Percentiles rank a stretch among this genome's conserved stretches.
Evolutionary conservation across 1,284 basidiomycete genomes (phyloP).

Genomic region (Cryptococcus depauperatus): DNA sequence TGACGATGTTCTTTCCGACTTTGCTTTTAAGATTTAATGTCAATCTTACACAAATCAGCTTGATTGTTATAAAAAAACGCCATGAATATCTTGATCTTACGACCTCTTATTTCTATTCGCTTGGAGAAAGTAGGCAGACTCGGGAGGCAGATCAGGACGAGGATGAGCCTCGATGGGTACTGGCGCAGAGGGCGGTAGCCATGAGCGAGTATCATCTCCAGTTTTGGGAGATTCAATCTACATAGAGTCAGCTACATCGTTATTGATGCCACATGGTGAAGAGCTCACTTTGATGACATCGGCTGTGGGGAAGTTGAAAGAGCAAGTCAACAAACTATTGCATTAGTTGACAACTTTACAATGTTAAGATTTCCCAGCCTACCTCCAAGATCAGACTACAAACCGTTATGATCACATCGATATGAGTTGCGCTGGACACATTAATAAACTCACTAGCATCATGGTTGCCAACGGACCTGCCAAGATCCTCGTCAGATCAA

Average conservation of each 20-base stretch:
- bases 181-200: constrained; percentile 70
- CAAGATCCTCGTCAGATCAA: constrained; percentile 83
- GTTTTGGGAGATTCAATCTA: constrained; percentile 66
- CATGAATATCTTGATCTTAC: constrained; percentile 22
- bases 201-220: constrained; percentile 87
- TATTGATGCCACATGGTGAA: background rate
- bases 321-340: background rate
- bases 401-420: no score
- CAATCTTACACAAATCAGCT: constrained; percentile 43
- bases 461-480: constrained; percentile 86
- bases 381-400: constrained; percentile 18
- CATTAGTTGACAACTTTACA: no score
- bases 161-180: constrained; percentile 46
- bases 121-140: constrained; percentile 87
- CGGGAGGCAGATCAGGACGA: constrained; percentile 62
- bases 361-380: no score
- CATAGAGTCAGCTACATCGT: background rate
- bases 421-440: background rate
- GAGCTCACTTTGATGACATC: constrained; percentile 67
- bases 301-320: constrained; percentile 44
- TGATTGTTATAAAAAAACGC: background rate
- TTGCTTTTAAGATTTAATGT: constrained; percentile 72
- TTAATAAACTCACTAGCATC: constrained; percentile 60
- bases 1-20: constrained; percentile 66
- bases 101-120: constrained; percentile 85